Base-by-base conservation (phyloP, 108 stramenopile species). In the Fragilaria radians region DNA sequence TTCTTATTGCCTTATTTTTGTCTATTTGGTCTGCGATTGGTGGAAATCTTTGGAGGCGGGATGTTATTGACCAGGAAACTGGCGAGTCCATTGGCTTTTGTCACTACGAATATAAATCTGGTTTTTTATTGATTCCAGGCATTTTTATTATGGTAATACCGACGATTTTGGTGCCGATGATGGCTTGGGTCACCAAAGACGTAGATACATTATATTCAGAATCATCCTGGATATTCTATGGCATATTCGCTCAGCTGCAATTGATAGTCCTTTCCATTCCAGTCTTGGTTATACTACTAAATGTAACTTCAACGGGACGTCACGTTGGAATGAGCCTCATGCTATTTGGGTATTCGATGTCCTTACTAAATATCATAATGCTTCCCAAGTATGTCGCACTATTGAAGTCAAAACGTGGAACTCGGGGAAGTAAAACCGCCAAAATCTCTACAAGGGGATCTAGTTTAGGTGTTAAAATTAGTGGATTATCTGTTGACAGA, bases 171-270 rank as follows among this genome's bases (percentile, higher is more conserved):
- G 55, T 60, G 18, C 11, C 32, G 3, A 17, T 5, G 2, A 52
- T 68, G 50, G 67, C 60, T 9, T 68, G 50, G 49, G 61, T 53
- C 17, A 68, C 67, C 4, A 68, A 48, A 31, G 67, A 68, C 46
- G 52, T 68, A 5, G 59, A 60, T 29, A 45, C 46, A n/a, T 27
- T 31, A 3, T 68, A 31, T 45, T 31, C 67, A 14, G 67, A 68
- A 29, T 53, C 33, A 22, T 46, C 23, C 28, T 68, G 55, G 55
- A 60, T 61, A 19, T 68, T 61, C 21, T 17, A 21, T 7, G 22
- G 7, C 7, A 51, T 51, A 21, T 5, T 51, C 7, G 5, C 22
- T 7, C 50, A 51, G 22, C 7, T 73, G 21, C 49, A 63, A 47
- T 47, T 67, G 1, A 32, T 63, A 9, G 4, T 63, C 11, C 31